Evolutionary conservation across 306 rosid genomes (phyloP).

Genomic region (Albizia julibrissin): DNA sequence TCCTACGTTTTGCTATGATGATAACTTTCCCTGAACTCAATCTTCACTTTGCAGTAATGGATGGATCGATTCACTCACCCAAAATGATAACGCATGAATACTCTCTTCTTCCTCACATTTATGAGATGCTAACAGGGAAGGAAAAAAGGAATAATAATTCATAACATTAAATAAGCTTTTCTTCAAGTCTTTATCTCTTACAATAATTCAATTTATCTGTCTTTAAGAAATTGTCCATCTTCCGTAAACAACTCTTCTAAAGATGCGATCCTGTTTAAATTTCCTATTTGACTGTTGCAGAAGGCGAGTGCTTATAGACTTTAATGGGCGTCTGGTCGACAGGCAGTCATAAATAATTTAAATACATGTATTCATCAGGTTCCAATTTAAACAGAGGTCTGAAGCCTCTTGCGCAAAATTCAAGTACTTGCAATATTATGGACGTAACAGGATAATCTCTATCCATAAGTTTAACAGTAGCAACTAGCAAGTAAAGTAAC

Average conservation of each 20-base stretch:
- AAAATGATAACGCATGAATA: not conserved
- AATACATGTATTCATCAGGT: not conserved
- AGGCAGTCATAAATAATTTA: not conserved
- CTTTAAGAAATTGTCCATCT: not conserved
- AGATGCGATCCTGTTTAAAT: not conserved
- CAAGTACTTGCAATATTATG: not conserved
- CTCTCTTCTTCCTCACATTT: not conserved
- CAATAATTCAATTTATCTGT: not conserved
- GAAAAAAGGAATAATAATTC: not conserved
- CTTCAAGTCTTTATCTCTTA: not conserved
- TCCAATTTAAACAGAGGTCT: not conserved
- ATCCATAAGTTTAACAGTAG: not conserved
- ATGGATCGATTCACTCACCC: not conserved
- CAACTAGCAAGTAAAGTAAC: constrained; percentile 2
- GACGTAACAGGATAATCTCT: not conserved
- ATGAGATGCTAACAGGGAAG: not conserved
- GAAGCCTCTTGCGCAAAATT: not conserved
- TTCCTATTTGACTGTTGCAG: not conserved
- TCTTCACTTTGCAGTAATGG: not conserved
- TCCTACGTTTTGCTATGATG: not conserved
- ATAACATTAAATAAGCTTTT: not conserved
- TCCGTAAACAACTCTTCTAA: not conserved
- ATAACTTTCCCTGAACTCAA: not conserved
- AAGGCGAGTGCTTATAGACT: not conserved
- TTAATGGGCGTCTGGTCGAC: not conserved